Base-by-base conservation (phyloP, 1,284 basidiomycete species). In the Papiliotrema flavescens region DNA sequence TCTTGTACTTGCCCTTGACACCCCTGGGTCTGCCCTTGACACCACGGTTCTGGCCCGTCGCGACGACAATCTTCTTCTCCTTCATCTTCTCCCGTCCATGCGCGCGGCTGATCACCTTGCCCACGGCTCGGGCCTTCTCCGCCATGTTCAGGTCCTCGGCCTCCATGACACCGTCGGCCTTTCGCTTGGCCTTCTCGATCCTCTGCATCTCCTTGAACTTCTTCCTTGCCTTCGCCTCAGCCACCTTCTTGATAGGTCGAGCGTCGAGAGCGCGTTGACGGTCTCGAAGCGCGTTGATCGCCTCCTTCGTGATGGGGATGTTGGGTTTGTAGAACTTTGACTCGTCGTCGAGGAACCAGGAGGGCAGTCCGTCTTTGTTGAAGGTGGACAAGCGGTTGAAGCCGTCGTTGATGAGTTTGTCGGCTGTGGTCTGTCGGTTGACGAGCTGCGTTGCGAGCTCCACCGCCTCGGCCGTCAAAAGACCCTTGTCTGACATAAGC, bases 291-390 rank as follows among this genome's bases (percentile, higher is more conserved):
- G 86, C 87, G 51, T 82, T 82, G 53, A 98, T 81, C 5, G 96
- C 96, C 75, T 98, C 96, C 76, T 97, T 98, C 1, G 95, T 98
- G 60, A 98, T 83, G 15, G 96, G 96, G 51, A 98, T 81, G 75
- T 98, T 98, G 57, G 89, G 79, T 70, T 92, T 94, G 82, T 96
- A 98, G 74, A 89, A 83, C 69, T 94, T 90, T 42, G 85, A 78
- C 77, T 99, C 96, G 69, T 99, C 96, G 67, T 98, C 95, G 42
- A 98, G 81, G 83, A 99, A 98, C 96, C 96, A 99, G 0, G 84
- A 76, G 0, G 96, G 96, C 9, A 98, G 83, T 28, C 82, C 91
- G 53, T 97, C 90, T 78, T 94, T 96, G 62, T 90, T 84, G 66
- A 91, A 88, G 56, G 95, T 84, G 2, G 91, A 88, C 75, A 93